Evolutionary conservation across 2,329 filamentous ascomycete genomes (phyloP), one percentile per base, ranked within the genome.

Genomic region (Penicillium sp.): DNA sequence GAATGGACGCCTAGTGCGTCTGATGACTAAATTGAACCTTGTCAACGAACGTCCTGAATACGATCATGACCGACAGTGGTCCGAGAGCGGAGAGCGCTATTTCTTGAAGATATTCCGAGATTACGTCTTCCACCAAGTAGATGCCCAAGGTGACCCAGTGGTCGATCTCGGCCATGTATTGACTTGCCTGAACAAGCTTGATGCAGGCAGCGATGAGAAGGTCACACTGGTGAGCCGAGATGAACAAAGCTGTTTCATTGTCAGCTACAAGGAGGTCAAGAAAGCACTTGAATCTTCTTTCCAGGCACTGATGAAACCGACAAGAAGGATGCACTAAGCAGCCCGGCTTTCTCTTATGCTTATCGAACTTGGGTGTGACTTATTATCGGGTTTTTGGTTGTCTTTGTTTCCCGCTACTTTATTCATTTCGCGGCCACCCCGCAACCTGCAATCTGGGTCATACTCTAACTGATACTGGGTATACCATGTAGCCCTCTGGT

Each of bases 81-180:
- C 92, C 4, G 93, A 98, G 74, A 95, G 90, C 48, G 93, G 93
- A 26, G 92, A 96, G 68, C 86, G 93, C 27, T 98, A 96, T 73
- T 90, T 91, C 71, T 81, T 99, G 62, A 97, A 96, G 77, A 83
- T 99, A 9, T 98, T 98, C 80, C 86, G 95, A 50, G 95, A 99
- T 76, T 98, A 96, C 68, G 91, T 97, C 42, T 99, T 98, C 77
- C 95, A 99, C 74, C 93, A 96, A 69, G 92, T 97, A 13, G 92
- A 98, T 72, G 84, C 85, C 29, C 87, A 91, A 56, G 92, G 92
- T 14, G 89, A 90, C 53, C 90, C 95, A 0, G 88, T 93, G 1
- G 81, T 96, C 5, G 91, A 97, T 70, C 80, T 97, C 57, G 93
- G 90, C 3, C 93, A 98, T 77, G 91, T 98, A 62, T 75, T 99